Evolutionary conservation across 805 yeast genomes (phyloP), one percentile per base, ranked within the genome.

Genomic region (Schwanniomyces pseudopolymorphus): DNA sequence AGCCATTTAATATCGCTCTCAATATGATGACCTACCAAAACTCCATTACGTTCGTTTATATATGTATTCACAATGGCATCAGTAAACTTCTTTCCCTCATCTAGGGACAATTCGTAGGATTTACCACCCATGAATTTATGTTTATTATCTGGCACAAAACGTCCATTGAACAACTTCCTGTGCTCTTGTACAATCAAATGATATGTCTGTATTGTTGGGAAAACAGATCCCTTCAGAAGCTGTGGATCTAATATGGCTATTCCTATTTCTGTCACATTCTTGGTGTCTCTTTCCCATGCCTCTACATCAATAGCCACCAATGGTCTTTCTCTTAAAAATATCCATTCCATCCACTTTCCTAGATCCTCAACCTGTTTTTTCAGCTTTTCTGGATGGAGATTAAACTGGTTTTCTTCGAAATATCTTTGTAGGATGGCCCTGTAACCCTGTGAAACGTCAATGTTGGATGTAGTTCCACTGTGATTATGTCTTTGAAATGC

Each of bases 11-110:
- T 45, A 57, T 85, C 90, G 13, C 81, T 83, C 14, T 54, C 49
- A 9, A 83, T 66, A 42, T 74, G 75, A 60, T 85, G 91, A 0
- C 89, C 90, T 20, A 84, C 83, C 36, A 82, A 66, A 5, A 58
- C 57, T 3, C 63, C 66, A 6, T 70, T n/a, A 43, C 54, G 9
- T 42, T 48, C 36, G 4, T 43, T 46, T 52, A 78, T 69, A 52
- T 79, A 80, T 43, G 67, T 64, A 36, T 77, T 63, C 2, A 82
- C 54, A 20, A 82, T 51, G 3, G 60, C 46, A 39, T 78, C 76
- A 4, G 81, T 53, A 26, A 79, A 66, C 2, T 51, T 50, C 3
- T 58, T 62, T 6, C 79, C 68, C 19, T 75, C 70, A 1, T 49
- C 43, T 33, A 69, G 39, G 3, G 67, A 45, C 58, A 83, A 50